A percentile compares a stretch with the other conserved stretches of the same genome.
Evolutionary conservation across 371 early-diverging fungal genomes (phyloP).

Genomic region (Synchytrium microbalum): DNA sequence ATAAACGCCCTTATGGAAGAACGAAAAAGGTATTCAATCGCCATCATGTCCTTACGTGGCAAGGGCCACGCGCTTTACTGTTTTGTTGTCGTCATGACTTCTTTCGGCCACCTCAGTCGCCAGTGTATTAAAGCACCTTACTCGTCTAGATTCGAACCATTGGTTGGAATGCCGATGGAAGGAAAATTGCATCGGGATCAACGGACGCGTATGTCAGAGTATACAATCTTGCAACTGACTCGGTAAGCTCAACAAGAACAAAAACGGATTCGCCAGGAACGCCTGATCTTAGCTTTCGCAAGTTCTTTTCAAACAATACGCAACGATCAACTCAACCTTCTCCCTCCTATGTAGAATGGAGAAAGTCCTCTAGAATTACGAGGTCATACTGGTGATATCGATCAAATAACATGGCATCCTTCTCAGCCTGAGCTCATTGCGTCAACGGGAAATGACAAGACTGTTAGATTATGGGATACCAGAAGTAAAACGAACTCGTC

Average conservation of each 20-base stretch:
- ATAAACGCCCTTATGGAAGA: conserved; percentile 7
- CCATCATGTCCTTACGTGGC: background rate
- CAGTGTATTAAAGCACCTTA: too few species aligned
- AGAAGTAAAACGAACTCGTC: conserved; percentile 39
- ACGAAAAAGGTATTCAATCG: background rate
- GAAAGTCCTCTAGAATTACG: conserved; percentile 43
- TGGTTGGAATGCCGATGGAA: conserved; percentile 34
- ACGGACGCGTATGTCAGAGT: conserved; percentile 31
- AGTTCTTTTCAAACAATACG: background rate
- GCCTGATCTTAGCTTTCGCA: background rate
- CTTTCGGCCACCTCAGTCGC: conserved; percentile 63
- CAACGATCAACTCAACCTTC: conserved; percentile 24
- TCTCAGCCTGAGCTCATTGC: conserved; percentile 66
- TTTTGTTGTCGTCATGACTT: too few species aligned
- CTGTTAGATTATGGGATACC: conserved; percentile 81
- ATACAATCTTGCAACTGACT: conserved; percentile 10
- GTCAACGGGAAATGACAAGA: conserved; percentile 77
- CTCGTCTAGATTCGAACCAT: conserved; percentile 27
- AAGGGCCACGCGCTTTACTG: too few species aligned
- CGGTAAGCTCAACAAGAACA: conserved; percentile 4
- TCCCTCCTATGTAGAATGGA: background rate
- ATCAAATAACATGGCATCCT: conserved; percentile 78
- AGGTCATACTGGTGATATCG: conserved; percentile 79
- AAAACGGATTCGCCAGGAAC: conserved; percentile 6
- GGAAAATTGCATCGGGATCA: conserved; percentile 32